Evolutionary conservation across 202 grass and related monocot genomes (phyloP), one percentile per base, ranked within the genome.

Genomic region (Thinopyrum obtusiflorum): DNA sequence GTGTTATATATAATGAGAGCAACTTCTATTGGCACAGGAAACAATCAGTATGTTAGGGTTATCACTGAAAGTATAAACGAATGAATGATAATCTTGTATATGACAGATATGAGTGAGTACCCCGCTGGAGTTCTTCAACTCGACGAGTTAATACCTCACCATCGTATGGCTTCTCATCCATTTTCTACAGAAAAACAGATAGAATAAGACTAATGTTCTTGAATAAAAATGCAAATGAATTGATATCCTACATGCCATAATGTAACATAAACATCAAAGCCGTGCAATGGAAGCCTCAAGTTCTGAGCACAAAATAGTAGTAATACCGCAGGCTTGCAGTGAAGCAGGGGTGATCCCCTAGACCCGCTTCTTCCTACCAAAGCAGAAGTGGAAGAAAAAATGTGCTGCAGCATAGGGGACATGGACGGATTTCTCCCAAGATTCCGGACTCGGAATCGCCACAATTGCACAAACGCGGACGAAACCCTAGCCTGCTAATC

Each of bases 61-160:
- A 72, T 78, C 46, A 73, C 25, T 2, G 0, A 77, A 87, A 9
- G 26, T 47, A 18, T 49, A 49, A 49, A 49, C 14, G 7, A 73
- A 87, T 24, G 39, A 20, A 40, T 65, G 23, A 20, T 2, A 82
- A 75, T 67, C 42, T 59, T 84, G 67, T 76, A 47, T 51, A n/a
- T 53, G n/a, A 61, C 5, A 74, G n/a, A 80, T 69, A 39, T 76
- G 36, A 79, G 18, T 67, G 59, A 59, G 26, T 94, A 95, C 93
- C 95, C 84, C 70, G 70, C 83, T 95, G 88, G 71, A 98, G 88
- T 73, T 95, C 89, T 80, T 95, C 93, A 73, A 89, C 91, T 77
- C 67, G 87, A 59, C 62, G 73, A 62, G 61, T 89, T 65, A 98
- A 83, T 47, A 75, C 77, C 67, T 95, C 82, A 25, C 88, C 79